Percentiles rank a stretch among this genome's conserved stretches.
Conservation (phyloP, 1,139 yeast genomes). For the Pichia cactophila region DNA sequence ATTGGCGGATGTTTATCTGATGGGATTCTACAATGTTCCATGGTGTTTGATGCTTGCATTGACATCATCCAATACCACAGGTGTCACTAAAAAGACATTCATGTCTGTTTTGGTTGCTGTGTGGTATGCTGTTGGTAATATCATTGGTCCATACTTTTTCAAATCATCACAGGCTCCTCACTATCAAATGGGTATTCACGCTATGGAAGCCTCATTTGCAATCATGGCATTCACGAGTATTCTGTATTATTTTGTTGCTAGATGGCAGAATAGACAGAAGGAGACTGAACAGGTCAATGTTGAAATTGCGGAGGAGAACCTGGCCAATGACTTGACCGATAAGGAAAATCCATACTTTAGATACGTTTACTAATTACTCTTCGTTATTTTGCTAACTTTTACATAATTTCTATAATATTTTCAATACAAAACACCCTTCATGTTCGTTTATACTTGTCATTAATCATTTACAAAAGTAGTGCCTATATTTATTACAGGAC, state of each 20-base stretch:
- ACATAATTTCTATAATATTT: neutral
- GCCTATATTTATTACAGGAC: constrained; percentile 1
- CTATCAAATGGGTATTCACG: constrained; percentile 41
- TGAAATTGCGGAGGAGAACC: neutral
- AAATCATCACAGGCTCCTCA: constrained; percentile 45
- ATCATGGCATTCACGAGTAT: constrained; percentile 27
- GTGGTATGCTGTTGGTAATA: constrained; percentile 54
- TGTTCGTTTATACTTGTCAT: neutral
- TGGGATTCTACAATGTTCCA: constrained; percentile 11
- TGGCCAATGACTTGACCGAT: neutral
- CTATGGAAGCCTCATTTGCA: constrained; percentile 33
- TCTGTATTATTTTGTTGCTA: constrained; percentile 9
- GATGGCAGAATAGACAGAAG: constrained; percentile 1
- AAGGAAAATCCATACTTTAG: neutral
- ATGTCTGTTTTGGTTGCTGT: constrained; percentile 40
- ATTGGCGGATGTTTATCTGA: constrained; percentile 9
- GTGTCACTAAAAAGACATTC: constrained; percentile 9
- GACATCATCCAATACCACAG: constrained; percentile 8
- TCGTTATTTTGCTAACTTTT: neutral
- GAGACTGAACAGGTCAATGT: neutral
- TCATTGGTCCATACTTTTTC: constrained; percentile 67
- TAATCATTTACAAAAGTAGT: neutral
- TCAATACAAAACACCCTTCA: neutral
- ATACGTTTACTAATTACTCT: neutral
- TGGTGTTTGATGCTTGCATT: constrained; percentile 6